Percentiles rank a stretch among this genome's conserved stretches.
Conservation (phyloP, 1,139 yeast genomes). For the Saccharomyces hybrid region DNA sequence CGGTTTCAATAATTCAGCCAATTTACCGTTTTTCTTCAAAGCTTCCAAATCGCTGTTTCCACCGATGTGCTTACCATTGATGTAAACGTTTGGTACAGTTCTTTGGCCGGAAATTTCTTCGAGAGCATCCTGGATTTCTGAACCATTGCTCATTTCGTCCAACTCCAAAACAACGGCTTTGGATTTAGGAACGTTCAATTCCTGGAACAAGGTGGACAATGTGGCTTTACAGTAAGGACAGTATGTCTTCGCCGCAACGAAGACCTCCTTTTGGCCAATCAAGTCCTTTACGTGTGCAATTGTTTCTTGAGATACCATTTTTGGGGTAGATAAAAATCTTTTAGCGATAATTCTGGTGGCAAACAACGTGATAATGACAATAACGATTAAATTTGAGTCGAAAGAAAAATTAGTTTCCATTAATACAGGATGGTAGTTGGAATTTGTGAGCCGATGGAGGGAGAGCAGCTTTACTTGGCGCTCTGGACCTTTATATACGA, state of each 20-base stretch:
- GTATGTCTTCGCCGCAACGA: constrained; percentile 75
- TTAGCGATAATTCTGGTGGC: constrained; percentile 9
- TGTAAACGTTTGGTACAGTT: constrained; percentile 89
- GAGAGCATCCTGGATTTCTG: constrained; percentile 73
- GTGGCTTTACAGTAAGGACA: constrained; percentile 70
- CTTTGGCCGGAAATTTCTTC: constrained; percentile 74
- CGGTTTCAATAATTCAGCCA: constrained; percentile 32
- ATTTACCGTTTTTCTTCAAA: constrained; percentile 38
- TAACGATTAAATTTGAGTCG: background rate
- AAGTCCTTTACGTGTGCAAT: constrained; percentile 52
- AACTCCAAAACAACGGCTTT: constrained; percentile 61
- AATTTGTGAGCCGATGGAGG: background rate
- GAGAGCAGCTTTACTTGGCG: background rate
- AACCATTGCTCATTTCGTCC: constrained; percentile 50
- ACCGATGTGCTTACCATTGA: constrained; percentile 86
- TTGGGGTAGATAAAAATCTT: constrained; percentile 13
- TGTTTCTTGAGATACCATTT: constrained; percentile 43
- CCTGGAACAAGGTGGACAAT: constrained; percentile 47
- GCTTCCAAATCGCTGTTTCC: constrained; percentile 84
- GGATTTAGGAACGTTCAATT: constrained; percentile 33
- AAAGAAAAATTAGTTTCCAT: background rate
- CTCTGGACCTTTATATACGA: background rate
- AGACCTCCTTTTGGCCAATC: constrained; percentile 60
- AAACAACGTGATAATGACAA: constrained; percentile 10
- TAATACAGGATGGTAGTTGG: background rate